phyloP scores from a whole-genome alignment of 208 protist species.

The Acanthamoeba quina region DNA sequence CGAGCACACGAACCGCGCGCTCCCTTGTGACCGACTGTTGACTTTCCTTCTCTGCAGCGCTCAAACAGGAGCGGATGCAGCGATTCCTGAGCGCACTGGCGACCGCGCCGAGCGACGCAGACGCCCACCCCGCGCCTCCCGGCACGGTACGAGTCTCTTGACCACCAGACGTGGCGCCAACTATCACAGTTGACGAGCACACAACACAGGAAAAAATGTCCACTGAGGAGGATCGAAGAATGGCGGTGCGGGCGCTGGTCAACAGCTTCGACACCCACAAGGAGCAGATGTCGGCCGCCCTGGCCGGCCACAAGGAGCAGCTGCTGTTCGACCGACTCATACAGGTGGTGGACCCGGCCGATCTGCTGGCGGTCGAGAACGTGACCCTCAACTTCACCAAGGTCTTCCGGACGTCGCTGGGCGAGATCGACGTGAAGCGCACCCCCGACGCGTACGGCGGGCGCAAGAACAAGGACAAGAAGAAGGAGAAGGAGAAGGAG shows the following conservation, averaged over 20 bases:
- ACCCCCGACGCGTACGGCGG: background rate
- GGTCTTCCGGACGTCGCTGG: background rate
- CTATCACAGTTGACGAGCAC: background rate
- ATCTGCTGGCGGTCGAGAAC: background rate
- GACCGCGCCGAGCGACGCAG: background rate
- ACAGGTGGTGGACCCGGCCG: background rate
- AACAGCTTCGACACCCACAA: background rate
- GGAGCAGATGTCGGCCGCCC: conserved; percentile 12
- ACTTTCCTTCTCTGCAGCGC: background rate
- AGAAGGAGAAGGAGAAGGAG: conserved; percentile 39
- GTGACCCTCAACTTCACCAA: conserved; percentile 14
- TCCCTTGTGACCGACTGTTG: background rate
- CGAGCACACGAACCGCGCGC: too few species aligned
- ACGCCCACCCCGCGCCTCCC: background rate
- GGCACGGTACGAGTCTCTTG: background rate
- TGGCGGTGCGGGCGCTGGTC: background rate
- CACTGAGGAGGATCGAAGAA: conserved; percentile 3
- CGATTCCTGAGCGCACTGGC: background rate
- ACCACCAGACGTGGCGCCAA: background rate
- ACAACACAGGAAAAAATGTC: conserved; percentile 8
- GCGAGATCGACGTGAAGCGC: background rate
- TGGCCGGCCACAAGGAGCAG: conserved; percentile 17
- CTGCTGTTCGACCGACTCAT: background rate
- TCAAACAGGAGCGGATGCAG: conserved; percentile 19
- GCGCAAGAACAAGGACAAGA: conserved; percentile 30